Conservation (phyloP, 495 filamentous ascomycete genomes). For the Rostrohypoxylon terebratum region DNA sequence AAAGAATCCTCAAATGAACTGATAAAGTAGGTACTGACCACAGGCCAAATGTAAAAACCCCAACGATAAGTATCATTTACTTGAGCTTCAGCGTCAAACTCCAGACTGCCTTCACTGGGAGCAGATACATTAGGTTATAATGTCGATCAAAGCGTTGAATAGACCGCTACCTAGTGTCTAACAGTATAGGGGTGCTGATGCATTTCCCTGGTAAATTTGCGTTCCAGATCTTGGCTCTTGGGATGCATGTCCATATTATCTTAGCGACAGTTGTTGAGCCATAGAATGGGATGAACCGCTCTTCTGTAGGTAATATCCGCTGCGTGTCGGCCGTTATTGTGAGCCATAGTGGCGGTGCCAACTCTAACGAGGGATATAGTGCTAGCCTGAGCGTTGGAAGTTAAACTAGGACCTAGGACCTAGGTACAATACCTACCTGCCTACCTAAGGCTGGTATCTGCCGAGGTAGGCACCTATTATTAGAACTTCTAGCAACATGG, state of each 20-base stretch:
- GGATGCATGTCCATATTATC: constrained; percentile 27
- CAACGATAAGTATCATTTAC: constrained; percentile 11
- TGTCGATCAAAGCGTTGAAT: constrained; percentile 27
- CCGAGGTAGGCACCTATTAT: too few relatives aligned
- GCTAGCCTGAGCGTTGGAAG: background rate
- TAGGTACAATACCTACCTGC: too few relatives aligned
- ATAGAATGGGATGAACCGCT: constrained; percentile 26
- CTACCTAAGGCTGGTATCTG: too few relatives aligned
- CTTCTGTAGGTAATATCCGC: constrained; percentile 52
- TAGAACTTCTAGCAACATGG: background rate
- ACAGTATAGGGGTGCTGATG: background rate
- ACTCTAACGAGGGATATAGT: background rate
- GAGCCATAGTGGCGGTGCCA: constrained; percentile 40
- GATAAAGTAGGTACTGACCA: constrained; percentile 12
- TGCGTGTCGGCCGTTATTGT: constrained; percentile 51
- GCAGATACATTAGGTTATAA: constrained; percentile 19
- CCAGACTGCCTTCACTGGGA: constrained; percentile 29
- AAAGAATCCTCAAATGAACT: background rate
- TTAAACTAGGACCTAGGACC: background rate
- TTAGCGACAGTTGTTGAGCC: constrained; percentile 13
- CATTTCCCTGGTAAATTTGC: background rate
- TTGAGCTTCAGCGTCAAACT: constrained; percentile 13
- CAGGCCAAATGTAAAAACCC: constrained; percentile 36
- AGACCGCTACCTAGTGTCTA: constrained; percentile 23
- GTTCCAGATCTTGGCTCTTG: background rate